Percentiles rank a stretch among this genome's conserved stretches.
These are phyloP conservation scores for Cardamine occulta DNA, from an alignment of 345 rosid genomes.

Conservation along the genomic window DNA sequence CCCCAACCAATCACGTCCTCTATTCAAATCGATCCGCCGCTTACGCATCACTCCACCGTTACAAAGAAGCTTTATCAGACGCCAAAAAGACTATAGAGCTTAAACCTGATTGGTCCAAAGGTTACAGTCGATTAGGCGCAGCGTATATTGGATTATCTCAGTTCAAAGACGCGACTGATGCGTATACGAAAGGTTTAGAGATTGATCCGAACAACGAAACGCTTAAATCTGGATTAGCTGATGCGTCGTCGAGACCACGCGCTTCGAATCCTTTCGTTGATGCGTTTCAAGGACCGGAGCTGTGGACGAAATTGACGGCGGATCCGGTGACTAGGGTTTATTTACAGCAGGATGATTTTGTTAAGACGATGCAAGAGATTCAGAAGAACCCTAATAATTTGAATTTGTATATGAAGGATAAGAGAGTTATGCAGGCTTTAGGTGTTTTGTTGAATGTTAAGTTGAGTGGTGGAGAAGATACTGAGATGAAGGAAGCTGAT, in stretches of 20 bases:
- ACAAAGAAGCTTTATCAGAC: slow-evolving; percentile 69
- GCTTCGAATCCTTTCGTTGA: slow-evolving; percentile 67
- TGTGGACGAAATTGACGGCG: slow-evolving; percentile 95
- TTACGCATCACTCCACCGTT: slow-evolving; percentile 74
- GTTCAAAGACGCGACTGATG: slow-evolving; percentile 57
- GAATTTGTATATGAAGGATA: slow-evolving; percentile 81
- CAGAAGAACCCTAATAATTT: slow-evolving; percentile 79
- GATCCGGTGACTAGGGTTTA: slow-evolving; percentile 74
- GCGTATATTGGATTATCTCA: slow-evolving; percentile 71
- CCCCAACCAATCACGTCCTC: slow-evolving; percentile 82
- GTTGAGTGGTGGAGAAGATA: slow-evolving; percentile 53
- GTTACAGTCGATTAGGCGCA: slow-evolving; percentile 92
- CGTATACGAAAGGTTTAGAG: slow-evolving; percentile 80
- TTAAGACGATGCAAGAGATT: slow-evolving; percentile 85
- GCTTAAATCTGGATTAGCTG: slow-evolving; percentile 77
- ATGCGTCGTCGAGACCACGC: slow-evolving; percentile 51
- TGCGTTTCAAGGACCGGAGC: slow-evolving; percentile 79
- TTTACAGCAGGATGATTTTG: slow-evolving; percentile 82
- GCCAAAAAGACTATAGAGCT: slow-evolving; percentile 93
- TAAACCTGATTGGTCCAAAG: slow-evolving; percentile 94
- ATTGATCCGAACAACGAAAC: slow-evolving; percentile 80
- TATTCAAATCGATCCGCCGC: slow-evolving; percentile 96
- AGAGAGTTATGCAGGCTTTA: slow-evolving; percentile 93
- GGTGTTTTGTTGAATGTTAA: slow-evolving; percentile 84
- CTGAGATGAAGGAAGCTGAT: slow-evolving; percentile 58